These are phyloP conservation scores for Phytophthora cryptogea DNA, from an alignment of 352 stramenopile genomes.

Conservation along the genomic window DNA sequence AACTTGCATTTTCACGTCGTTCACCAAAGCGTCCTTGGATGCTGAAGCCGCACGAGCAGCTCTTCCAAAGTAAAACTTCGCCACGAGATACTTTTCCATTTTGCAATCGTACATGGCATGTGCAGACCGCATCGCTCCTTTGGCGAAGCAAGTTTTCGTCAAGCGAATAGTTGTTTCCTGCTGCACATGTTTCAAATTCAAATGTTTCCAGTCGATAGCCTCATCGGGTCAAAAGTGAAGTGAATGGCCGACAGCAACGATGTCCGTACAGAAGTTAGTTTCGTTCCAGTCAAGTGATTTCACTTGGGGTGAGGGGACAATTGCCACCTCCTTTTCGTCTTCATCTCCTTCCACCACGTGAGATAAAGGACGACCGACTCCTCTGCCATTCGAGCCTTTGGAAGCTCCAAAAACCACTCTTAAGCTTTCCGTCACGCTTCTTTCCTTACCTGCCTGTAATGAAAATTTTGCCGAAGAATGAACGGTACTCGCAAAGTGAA, in stretches of 20 bases:
- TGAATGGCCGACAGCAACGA: slow-evolving; percentile 39
- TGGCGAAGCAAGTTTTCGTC: slow-evolving; percentile 35
- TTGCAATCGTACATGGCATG: slow-evolving; percentile 44
- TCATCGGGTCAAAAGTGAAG: slow-evolving; percentile 33
- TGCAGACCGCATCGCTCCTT: slow-evolving; percentile 39
- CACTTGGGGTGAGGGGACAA: background rate
- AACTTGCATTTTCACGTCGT: slow-evolving; percentile 45
- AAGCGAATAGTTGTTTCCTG: slow-evolving; percentile 44
- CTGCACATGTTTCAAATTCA: slow-evolving; percentile 38
- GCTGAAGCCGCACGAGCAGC: slow-evolving; percentile 7
- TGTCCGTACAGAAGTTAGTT: slow-evolving; percentile 1
- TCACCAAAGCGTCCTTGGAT: slow-evolving; percentile 10
- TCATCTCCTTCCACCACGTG: slow-evolving; percentile 16
- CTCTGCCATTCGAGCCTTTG: background rate
- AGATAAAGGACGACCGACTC: slow-evolving; percentile 3
- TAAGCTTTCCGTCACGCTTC: slow-evolving; percentile 7
- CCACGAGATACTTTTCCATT: slow-evolving; percentile 34
- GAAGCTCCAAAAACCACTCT: slow-evolving; percentile 5
- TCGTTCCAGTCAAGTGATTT: slow-evolving; percentile 26
- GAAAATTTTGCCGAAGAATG: slow-evolving; percentile 28
- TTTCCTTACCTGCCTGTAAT: slow-evolving; percentile 22
- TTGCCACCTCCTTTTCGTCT: slow-evolving; percentile 1
- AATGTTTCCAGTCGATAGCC: slow-evolving; percentile 32
- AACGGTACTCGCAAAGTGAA: slow-evolving; percentile 24
- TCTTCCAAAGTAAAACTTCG: slow-evolving; percentile 44